Conservation (phyloP, 768 basidiomycete species). For the Hydnum rufescens region DNA sequence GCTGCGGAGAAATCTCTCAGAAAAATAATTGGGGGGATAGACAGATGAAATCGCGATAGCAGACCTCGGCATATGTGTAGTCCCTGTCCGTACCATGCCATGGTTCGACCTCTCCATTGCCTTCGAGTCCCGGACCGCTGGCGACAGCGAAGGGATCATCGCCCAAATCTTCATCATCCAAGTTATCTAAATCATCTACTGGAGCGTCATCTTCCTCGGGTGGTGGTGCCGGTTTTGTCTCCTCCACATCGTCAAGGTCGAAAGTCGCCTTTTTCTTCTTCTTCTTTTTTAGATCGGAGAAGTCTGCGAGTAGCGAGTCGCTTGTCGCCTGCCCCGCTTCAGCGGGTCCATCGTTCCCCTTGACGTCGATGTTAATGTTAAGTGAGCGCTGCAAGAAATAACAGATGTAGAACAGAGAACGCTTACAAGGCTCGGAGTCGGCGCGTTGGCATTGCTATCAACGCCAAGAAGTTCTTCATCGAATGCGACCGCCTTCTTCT, state of each 20-base stretch:
- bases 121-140: conserved; percentile 35
- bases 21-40: neutral
- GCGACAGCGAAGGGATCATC: conserved; percentile 52
- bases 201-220: conserved; percentile 25
- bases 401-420: neutral
- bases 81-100: conserved; percentile 91
- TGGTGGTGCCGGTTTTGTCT: conserved; percentile 5
- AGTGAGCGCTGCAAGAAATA: neutral
- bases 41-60: conserved; percentile 10
- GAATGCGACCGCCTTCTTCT: conserved; percentile 76
- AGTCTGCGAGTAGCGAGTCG: no score
- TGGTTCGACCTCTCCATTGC: conserved; percentile 47
- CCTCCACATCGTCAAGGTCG: conserved; percentile 3
- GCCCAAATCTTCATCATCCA: conserved; percentile 61
- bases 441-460: conserved; percentile 25
- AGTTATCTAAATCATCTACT: conserved; percentile 31
- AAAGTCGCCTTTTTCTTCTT: conserved; percentile 50
- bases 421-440: conserved; percentile 8
- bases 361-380: conserved; percentile 8
- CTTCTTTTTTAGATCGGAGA: conserved; percentile 86
- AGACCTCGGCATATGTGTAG: conserved; percentile 85
- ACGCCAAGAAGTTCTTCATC: conserved; percentile 67
- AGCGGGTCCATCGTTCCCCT: conserved; percentile 12
- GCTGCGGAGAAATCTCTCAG: conserved; percentile 29
- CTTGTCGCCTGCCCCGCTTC: conserved; percentile 29